phyloP scores from a whole-genome alignment of 352 stramenopile species.

The Globisporangium lucens region DNA sequence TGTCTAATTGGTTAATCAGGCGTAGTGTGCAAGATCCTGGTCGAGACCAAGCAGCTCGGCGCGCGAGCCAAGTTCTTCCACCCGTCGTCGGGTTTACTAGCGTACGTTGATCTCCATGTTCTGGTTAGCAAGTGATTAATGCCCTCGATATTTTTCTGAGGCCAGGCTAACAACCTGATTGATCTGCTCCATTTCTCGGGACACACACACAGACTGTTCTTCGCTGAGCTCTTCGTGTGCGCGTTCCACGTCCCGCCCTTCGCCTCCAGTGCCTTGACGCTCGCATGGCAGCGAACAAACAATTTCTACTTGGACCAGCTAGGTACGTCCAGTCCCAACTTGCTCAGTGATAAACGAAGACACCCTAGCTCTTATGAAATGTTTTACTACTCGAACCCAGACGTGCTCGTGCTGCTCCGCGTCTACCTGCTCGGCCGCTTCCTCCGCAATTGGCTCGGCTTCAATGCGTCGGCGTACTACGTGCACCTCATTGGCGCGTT shows the following conservation, averaged over 20 bases:
- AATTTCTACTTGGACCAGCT: conserved; percentile 49
- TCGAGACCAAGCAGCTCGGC: conserved; percentile 38
- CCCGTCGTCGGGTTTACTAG: conserved; percentile 35
- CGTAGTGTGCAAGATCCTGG: conserved; percentile 36
- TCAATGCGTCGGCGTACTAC: conserved; percentile 33
- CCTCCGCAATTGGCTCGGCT: conserved; percentile 45
- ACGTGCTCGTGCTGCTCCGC: conserved; percentile 43
- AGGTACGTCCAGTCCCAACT: conserved; percentile 20
- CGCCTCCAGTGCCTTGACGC: conserved; percentile 26
- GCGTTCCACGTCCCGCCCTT: conserved; percentile 38
- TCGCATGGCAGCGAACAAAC: conserved; percentile 23
- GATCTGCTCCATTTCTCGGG: not conserved
- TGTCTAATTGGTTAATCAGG: conserved; percentile 13
- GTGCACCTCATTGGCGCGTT: conserved; percentile 46
- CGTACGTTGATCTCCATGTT: conserved; percentile 14
- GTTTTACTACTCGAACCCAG: conserved; percentile 13
- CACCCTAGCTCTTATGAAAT: not conserved
- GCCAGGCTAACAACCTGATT: not conserved
- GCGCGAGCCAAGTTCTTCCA: conserved; percentile 30
- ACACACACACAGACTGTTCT: conserved; percentile 27
- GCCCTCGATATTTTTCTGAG: too few species aligned
- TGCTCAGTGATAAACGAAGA: not conserved
- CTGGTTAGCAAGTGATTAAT: too few species aligned
- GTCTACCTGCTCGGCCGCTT: conserved; percentile 57
- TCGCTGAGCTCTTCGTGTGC: conserved; percentile 41